Base-by-base conservation (phyloP, 2,329 filamentous ascomycete genomes). In the Metarhizium guizhouense region DNA sequence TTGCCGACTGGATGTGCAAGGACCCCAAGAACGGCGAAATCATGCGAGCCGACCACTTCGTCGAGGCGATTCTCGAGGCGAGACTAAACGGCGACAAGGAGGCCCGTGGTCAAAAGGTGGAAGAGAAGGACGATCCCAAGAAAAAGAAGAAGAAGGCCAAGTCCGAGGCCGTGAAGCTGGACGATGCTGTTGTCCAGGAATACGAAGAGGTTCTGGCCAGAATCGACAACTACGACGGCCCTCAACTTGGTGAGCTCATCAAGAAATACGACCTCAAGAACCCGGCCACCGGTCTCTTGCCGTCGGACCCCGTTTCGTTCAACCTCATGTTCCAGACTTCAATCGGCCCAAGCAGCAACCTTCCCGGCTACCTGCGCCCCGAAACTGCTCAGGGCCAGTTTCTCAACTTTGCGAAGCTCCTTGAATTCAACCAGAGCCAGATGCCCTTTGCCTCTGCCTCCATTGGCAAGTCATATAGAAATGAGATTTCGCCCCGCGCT, bases 311-410 rank as follows among this genome's bases (percentile, higher is more conserved):
- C 3, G 87, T 95, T 52, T 80, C 90, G 47, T 96, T 97, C 83
- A 99, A 99, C 76, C 85, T 99, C 67, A 99, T 99, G 94, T 99
- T 97, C 80, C 87, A 93, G 73, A 96, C 93, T 47, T 80, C 88
- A 40, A 97, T 99, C 68, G 94, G 94, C 59, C 92, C 93, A 56
- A 95, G 89, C 76, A 88, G 88, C 72, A 92, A 95, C 68, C 79
- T 88, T 59, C 83, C 88, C 51, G 92, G 90, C 54, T 96, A 90
- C 71, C 79, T 96, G 57, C 84, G 92, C 55, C 94, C 94, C 47
- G 94, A 99, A 75, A 99, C 94, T 34, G 94, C 94, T 4, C 94
- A 99, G 79, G 94, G 94, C 61, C 94, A 99, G 75, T 99, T 99
- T 75, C 77, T 97, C 62, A 96, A 95, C 75, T 99, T 99, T 72